Evolutionary conservation across 257 asterid species (phyloP).

Genomic region (Eucommia ulmoides): DNA sequence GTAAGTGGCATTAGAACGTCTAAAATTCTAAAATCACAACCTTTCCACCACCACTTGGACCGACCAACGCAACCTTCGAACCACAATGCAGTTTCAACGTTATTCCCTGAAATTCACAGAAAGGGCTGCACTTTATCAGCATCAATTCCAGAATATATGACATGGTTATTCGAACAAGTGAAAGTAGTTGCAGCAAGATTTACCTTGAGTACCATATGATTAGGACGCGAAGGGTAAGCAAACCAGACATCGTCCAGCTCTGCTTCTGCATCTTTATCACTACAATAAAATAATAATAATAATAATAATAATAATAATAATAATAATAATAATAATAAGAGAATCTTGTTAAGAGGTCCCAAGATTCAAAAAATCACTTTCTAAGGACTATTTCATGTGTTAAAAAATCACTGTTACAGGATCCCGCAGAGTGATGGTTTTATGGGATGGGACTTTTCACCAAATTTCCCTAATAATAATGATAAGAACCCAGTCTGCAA

Average conservation of each 20-base stretch:
- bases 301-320: background rate
- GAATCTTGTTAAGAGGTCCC: too few species aligned
- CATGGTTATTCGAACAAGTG: background rate
- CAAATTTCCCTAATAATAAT: background rate
- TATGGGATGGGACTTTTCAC: too few species aligned
- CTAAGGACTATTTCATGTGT: too few species aligned
- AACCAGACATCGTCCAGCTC: slow-evolving; percentile 81
- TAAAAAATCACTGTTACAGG: too few species aligned
- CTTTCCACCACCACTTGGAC: slow-evolving; percentile 34
- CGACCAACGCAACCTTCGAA: slow-evolving; percentile 32
- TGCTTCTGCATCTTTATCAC: slow-evolving; percentile 69
- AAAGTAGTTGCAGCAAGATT: background rate
- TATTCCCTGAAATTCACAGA: slow-evolving; percentile 20
- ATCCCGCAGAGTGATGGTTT: too few species aligned
- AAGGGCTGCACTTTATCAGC: too few species aligned
- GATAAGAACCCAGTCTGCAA: background rate
- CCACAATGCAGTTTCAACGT: slow-evolving; percentile 23
- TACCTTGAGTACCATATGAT: slow-evolving; percentile 75
- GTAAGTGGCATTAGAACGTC: too few species aligned
- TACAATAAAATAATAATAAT: too few species aligned
- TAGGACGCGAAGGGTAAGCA: slow-evolving; percentile 88
- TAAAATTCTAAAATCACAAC: slow-evolving; percentile 3
- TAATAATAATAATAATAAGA: background rate
- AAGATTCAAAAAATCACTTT: too few species aligned
- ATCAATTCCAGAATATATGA: background rate